Conservation (phyloP, 352 stramenopile species). For the Albugo candida region DNA sequence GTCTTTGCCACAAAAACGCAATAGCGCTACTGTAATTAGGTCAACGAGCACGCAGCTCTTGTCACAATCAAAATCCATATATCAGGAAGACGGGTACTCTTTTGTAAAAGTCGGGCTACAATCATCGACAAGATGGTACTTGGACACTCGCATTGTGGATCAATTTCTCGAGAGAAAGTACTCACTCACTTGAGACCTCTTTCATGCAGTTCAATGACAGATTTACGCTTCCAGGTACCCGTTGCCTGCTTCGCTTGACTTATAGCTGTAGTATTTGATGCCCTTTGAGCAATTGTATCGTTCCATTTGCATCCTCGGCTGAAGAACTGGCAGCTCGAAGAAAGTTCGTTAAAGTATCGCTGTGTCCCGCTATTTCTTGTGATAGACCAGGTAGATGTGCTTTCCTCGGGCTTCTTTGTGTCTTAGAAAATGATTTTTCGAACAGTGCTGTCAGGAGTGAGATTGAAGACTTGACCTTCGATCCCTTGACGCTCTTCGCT, state of each 20-base stretch:
- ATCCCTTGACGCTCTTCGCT: slow-evolving; percentile 46
- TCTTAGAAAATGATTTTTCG: slow-evolving; percentile 75
- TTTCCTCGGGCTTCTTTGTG: slow-evolving; percentile 67
- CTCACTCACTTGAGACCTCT: slow-evolving; percentile 19
- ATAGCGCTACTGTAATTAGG: slow-evolving; percentile 5
- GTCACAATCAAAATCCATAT: not conserved
- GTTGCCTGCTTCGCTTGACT: slow-evolving; percentile 23
- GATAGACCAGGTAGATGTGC: slow-evolving; percentile 61
- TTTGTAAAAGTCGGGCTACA: slow-evolving; percentile 47
- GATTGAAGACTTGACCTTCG: slow-evolving; percentile 64
- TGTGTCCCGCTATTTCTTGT: slow-evolving; percentile 76
- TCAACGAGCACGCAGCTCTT: slow-evolving; percentile 1
- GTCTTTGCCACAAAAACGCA: slow-evolving; percentile 21
- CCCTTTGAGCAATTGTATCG: slow-evolving; percentile 69
- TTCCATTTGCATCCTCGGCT: slow-evolving; percentile 43
- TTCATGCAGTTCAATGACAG: slow-evolving; percentile 12
- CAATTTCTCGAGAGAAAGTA: slow-evolving; percentile 1
- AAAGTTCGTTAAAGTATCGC: slow-evolving; percentile 68
- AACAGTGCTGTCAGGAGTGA: slow-evolving; percentile 72
- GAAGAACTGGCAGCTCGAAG: slow-evolving; percentile 49
- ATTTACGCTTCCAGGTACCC: slow-evolving; percentile 21
- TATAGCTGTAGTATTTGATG: slow-evolving; percentile 77
- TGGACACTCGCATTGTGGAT: slow-evolving; percentile 9
- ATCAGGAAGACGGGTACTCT: slow-evolving; percentile 18
- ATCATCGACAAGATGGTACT: slow-evolving; percentile 58